Conservation (phyloP, 2,329 filamentous ascomycete genomes). For the Pyricularia pennisetigena region DNA sequence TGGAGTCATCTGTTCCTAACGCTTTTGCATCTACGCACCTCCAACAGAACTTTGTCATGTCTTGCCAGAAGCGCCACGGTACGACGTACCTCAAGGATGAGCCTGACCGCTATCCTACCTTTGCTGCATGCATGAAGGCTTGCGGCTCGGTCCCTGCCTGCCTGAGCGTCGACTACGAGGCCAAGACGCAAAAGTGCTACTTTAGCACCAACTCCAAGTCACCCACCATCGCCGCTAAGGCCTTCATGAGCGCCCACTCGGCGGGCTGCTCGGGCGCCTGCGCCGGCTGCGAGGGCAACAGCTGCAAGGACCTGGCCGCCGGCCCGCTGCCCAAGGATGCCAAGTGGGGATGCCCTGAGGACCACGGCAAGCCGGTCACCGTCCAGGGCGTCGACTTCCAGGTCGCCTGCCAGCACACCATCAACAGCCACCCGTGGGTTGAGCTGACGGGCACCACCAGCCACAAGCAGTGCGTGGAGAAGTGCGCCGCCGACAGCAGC, state of each 20-base stretch:
- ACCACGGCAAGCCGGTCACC: not conserved
- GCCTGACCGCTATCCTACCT: not conserved
- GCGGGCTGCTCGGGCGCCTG: not conserved
- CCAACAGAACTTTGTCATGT: not conserved
- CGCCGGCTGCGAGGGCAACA: not conserved
- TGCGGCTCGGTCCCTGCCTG: not conserved
- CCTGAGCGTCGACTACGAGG: not conserved
- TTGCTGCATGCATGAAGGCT: not conserved
- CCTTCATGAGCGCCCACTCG: not conserved
- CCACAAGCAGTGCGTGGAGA: not conserved
- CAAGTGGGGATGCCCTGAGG: not conserved
- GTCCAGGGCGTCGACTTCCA: not conserved
- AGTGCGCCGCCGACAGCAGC: not conserved
- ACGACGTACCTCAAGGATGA: not conserved
- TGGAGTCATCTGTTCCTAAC: no score
- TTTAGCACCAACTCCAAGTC: not conserved
- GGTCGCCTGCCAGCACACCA: not conserved
- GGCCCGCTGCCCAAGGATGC: not conserved
- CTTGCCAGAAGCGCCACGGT: not conserved
- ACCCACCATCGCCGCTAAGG: not conserved
- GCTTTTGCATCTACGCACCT: no score
- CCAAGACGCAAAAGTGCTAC: not conserved
- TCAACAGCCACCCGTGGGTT: not conserved
- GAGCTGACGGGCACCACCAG: no score
- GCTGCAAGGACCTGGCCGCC: not conserved